Percentiles rank a stretch among this genome's conserved stretches.
phyloP scores from a whole-genome alignment of 2,329 filamentous ascomycete species.

The Penicillium sp. region DNA sequence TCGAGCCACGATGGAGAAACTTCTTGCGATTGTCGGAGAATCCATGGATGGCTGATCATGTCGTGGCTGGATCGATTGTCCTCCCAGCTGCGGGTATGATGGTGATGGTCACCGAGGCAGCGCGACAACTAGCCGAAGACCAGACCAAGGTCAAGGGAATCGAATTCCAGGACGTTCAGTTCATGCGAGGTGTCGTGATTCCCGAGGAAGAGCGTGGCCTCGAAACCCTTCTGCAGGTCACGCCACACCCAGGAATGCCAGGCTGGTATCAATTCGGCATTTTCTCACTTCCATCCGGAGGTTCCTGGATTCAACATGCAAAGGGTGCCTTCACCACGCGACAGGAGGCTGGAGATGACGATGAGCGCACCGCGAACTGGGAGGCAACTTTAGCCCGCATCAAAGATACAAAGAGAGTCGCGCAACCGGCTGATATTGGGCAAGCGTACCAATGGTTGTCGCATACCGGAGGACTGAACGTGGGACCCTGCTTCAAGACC shows the following conservation, averaged over 20 bases:
- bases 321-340: constrained; percentile 14
- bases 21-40: constrained; percentile 24
- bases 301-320: constrained; percentile 19
- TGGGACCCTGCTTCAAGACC: constrained; percentile 17
- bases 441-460: constrained; percentile 21
- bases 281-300: constrained; percentile 17
- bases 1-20: constrained; percentile 45
- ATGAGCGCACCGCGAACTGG: constrained; percentile 13
- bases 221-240: constrained; percentile 18
- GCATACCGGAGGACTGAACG: constrained; percentile 15
- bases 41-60: constrained; percentile 48
- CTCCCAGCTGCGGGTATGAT: constrained; percentile 26
- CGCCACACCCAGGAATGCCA: constrained; percentile 13
- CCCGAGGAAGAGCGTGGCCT: constrained; percentile 17
- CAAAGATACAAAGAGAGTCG: constrained; percentile 14
- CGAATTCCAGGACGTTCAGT: constrained; percentile 17
- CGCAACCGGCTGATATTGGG: constrained; percentile 9
- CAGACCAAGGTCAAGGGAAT: constrained; percentile 12
- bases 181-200: constrained; percentile 18
- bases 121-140: constrained; percentile 14
- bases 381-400: constrained; percentile 10
- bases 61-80: constrained; percentile 22
- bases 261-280: constrained; percentile 21
- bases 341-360: constrained; percentile 5
- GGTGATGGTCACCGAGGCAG: constrained; percentile 23